These are phyloP conservation scores for Mucor lusitanicus DNA, from an alignment of 371 early-diverging fungal species.

Conservation along the genomic window DNA sequence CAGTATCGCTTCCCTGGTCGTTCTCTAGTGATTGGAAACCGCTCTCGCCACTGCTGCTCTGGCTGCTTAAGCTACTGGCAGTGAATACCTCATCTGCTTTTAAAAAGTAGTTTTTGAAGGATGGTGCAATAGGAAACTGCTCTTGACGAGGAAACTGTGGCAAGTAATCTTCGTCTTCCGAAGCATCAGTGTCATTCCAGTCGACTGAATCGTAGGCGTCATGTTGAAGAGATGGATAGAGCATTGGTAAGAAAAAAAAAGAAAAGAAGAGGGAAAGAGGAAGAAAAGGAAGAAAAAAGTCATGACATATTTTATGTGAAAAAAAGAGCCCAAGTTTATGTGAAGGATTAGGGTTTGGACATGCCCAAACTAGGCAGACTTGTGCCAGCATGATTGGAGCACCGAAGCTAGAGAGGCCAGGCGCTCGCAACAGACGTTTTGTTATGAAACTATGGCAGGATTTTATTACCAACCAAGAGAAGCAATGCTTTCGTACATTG, in stretches of 20 bases:
- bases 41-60: not conserved
- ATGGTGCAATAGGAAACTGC: conserved; percentile 9
- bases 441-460: not conserved
- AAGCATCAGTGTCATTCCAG: conserved; percentile 46
- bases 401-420: not conserved
- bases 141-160: conserved; percentile 29
- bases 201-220: conserved; percentile 14
- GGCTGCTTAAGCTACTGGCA: conserved; percentile 2
- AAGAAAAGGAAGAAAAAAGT: not conserved
- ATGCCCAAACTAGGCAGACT: not conserved
- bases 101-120: conserved; percentile 6
- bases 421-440: not conserved
- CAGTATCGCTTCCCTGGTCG: not conserved
- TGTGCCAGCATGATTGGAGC: not conserved
- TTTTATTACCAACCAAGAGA: conserved; percentile 4
- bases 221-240: not conserved
- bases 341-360: not conserved
- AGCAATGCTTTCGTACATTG: not conserved
- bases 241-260: not conserved
- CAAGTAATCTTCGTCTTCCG: conserved; percentile 46
- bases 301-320: not conserved
- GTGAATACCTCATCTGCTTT: not conserved
- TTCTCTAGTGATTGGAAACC: not conserved
- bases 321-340: not conserved
- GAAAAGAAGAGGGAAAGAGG: not conserved